Evolutionary conservation across 192 early-diverging fungal species (phyloP), one percentile per base, ranked within the genome.

Genomic region (Backusella macrospora): DNA sequence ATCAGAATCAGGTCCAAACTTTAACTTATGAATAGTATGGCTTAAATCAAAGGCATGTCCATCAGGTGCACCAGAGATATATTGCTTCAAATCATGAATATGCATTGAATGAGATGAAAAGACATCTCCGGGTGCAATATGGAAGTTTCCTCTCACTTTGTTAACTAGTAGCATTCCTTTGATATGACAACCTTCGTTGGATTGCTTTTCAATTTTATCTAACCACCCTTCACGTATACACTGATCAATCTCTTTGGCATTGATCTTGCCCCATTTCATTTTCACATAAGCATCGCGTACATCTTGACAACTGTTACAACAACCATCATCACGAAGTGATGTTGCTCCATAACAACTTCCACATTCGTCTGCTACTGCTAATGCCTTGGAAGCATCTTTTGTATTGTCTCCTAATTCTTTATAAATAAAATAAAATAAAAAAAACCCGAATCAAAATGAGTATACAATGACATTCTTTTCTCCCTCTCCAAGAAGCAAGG

Each of bases 301-400:
- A 16, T 95, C 94, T 16, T 94, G 92, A 78, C 98, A 99, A 2
- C 94, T 95, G 77, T 97, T 95, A 79, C 98, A 98, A 85, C 98
- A 99, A 23, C 92, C 92, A 65, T 83, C 84, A 14, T 78, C 83
- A 16, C 66, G 44, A 2, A 92, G 91, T 13, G 82, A 62, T 23
- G 72, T 67, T 10, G 88, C 96, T 49, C 95, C 95, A 73, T 96
- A 97, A 84, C 97, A 99, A 62, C 85, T 85, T 18, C 98, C 96
- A 79, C 96, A 98, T 73, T 95, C 89, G 15, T 82, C 77, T 44
- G 76, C 68, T 64, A 69, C 63, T 40, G 80, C 72, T 12, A 72
- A 59, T 52, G 48, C 78, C 21, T 72, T 71, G 45, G 74, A 74
- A 62, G 29, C 71, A 29, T 63, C 78, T 48, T 85, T 74, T 18